A percentile compares a stretch with the other conserved stretches of the same genome.
These are phyloP conservation scores for Miscanthus sacchariflorus DNA, from an alignment of 202 grass and related monocot genomes.

Conservation along the genomic window DNA sequence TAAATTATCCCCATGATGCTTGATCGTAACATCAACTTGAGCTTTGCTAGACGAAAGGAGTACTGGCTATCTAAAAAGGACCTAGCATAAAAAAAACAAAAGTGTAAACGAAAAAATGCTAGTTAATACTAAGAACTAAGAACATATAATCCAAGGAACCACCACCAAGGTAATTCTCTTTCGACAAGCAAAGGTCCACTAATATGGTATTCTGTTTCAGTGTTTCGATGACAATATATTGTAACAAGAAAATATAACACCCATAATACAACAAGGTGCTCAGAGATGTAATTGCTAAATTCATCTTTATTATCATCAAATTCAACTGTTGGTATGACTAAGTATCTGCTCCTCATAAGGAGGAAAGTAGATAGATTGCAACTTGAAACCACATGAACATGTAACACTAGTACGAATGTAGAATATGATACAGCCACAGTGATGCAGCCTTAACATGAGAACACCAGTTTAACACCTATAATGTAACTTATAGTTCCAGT, in stretches of 20 bases:
- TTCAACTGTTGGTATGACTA: neutral
- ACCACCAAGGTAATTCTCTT: neutral
- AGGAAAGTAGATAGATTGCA: constrained; percentile 41
- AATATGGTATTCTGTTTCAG: neutral
- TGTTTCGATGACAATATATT: constrained; percentile 21
- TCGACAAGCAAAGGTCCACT: neutral
- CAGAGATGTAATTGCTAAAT: constrained; percentile 2
- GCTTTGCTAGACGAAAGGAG: constrained; percentile 81
- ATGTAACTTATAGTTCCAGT: neutral
- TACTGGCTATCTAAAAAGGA: constrained; percentile 96
- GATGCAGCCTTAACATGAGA: constrained; percentile 26
- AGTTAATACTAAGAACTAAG: constrained; percentile 1
- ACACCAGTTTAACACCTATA: constrained; percentile 19
- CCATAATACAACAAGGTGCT: constrained; percentile 2
- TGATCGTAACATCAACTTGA: constrained; percentile 95
- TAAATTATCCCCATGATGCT: constrained; percentile 90
- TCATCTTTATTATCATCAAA: constrained; percentile 22
- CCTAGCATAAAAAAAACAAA: constrained; percentile 38
- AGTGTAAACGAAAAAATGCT: neutral
- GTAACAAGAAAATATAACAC: neutral
- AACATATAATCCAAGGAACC: neutral
- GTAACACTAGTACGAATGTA: neutral
- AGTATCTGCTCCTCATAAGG: constrained; percentile 9
- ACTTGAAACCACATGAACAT: constrained; percentile 32
- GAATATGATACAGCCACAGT: constrained; percentile 6